Conservation (phyloP, 805 yeast genomes). For the Saccharomycopsis fibuligera region DNA sequence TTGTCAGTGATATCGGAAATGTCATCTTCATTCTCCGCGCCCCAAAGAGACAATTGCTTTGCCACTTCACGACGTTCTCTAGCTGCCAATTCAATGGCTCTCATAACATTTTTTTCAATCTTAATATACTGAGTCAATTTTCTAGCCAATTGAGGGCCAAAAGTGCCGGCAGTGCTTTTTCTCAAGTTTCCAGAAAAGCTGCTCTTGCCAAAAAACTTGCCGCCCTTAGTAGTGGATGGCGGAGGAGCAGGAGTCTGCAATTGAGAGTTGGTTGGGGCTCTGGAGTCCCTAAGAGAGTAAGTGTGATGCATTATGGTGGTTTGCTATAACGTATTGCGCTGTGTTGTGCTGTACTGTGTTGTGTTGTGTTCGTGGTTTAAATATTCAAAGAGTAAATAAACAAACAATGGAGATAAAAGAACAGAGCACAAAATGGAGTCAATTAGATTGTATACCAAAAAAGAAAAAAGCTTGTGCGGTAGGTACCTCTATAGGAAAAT, state of each 20-base stretch:
- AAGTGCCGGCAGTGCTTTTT: constrained; percentile 80
- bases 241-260: constrained; percentile 78
- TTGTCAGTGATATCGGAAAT: constrained; percentile 96
- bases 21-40: constrained; percentile 88
- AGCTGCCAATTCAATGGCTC: constrained; percentile 88
- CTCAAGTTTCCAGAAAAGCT: constrained; percentile 66
- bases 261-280: constrained; percentile 81
- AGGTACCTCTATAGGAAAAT: too few species aligned
- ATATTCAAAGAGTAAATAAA: too few species aligned
- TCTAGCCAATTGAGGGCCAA: constrained; percentile 93
- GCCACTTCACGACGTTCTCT: constrained; percentile 95
- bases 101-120: constrained; percentile 93
- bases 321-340: too few species aligned
- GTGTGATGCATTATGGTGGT: constrained; percentile 64
- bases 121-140: constrained; percentile 87
- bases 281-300: constrained; percentile 67
- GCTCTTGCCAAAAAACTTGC: constrained; percentile 55
- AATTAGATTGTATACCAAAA: too few species aligned
- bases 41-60: constrained; percentile 95
- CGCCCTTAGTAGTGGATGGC: constrained; percentile 61
- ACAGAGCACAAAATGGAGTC: too few species aligned
- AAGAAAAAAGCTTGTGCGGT: too few species aligned
- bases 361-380: too few species aligned
- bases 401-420: too few species aligned
- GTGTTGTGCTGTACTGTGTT: too few species aligned